Percentiles rank a stretch among this genome's conserved stretches.
Evolutionary conservation across 1,284 basidiomycete species (phyloP).

Genomic region (Tilletiopsis washingtonensis): DNA sequence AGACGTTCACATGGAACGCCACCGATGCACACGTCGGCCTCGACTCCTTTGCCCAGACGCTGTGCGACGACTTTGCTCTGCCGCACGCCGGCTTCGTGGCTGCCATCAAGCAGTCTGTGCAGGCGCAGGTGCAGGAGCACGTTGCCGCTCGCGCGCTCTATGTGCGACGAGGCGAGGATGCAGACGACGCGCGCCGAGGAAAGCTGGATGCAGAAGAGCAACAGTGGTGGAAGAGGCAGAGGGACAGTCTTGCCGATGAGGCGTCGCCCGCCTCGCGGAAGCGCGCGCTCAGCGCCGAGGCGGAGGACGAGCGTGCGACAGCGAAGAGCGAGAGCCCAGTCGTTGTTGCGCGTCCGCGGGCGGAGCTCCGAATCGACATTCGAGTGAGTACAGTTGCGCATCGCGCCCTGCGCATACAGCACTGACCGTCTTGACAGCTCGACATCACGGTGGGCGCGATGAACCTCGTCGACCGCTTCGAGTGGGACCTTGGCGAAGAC

Average conservation of each 20-base stretch:
- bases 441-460: slow-evolving; percentile 91
- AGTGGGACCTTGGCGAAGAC: slow-evolving; percentile 83
- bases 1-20: slow-evolving; percentile 95
- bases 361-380: slow-evolving; percentile 78
- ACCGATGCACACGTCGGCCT: slow-evolving; percentile 79
- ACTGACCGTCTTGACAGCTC: slow-evolving; percentile 54
- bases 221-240: slow-evolving; percentile 17
- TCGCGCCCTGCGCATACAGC: slow-evolving; percentile 13
- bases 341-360: slow-evolving; percentile 48
- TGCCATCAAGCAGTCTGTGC: slow-evolving; percentile 72
- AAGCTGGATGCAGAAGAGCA: slow-evolving; percentile 4
- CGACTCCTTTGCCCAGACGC: slow-evolving; percentile 76
- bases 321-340: slow-evolving; percentile 47
- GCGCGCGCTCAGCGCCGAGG: no score
- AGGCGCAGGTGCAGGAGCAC: slow-evolving; percentile 76
- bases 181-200: slow-evolving; percentile 3
- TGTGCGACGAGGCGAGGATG: slow-evolving; percentile 1
- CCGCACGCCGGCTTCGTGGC: slow-evolving; percentile 60
- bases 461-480: slow-evolving; percentile 93
- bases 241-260: neutral
- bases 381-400: slow-evolving; percentile 57
- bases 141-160: slow-evolving; percentile 33
- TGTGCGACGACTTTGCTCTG: slow-evolving; percentile 85
- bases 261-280: no score
- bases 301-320: slow-evolving; percentile 37